phyloP scores from a whole-genome alignment of 257 asterid species.

The Osmanthus fragrans region DNA sequence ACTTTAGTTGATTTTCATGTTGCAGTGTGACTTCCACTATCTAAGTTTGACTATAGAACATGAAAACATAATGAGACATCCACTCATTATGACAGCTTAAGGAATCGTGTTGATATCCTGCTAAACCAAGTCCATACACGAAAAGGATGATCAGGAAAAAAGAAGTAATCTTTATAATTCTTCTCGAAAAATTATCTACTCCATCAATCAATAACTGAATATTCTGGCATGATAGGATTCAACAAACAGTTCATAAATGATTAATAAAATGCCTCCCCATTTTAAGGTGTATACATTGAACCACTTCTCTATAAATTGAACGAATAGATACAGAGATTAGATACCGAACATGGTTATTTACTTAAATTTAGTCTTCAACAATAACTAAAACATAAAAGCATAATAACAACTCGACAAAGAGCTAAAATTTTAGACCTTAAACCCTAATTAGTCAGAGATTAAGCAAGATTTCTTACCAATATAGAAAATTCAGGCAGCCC shows the following conservation, averaged over 20 bases:
- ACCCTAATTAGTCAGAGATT: not conserved
- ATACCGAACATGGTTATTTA: not conserved
- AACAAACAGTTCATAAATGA: not conserved
- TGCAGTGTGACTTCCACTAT: not conserved
- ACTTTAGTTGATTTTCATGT: not conserved
- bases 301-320: not conserved
- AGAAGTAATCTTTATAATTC: constrained; percentile 11
- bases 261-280: constrained; percentile 1
- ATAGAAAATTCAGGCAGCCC: constrained; percentile 1
- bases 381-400: not conserved
- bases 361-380: not conserved
- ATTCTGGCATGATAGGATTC: constrained; percentile 23
- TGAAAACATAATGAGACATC: not conserved
- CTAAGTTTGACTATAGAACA: not conserved
- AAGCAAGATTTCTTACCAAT: constrained; percentile 8
- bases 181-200: constrained; percentile 1
- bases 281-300: not conserved
- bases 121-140: not conserved
- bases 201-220: constrained; percentile 2
- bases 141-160: not conserved
- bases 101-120: constrained; percentile 3
- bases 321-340: not conserved
- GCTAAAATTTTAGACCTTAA: constrained; percentile 16
- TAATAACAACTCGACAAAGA: constrained; percentile 6
- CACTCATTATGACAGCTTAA: not conserved